A percentile compares a stretch with the other conserved stretches of the same genome.
phyloP scores from a whole-genome alignment of 768 basidiomycete species.

The Termitomyces sp. region DNA sequence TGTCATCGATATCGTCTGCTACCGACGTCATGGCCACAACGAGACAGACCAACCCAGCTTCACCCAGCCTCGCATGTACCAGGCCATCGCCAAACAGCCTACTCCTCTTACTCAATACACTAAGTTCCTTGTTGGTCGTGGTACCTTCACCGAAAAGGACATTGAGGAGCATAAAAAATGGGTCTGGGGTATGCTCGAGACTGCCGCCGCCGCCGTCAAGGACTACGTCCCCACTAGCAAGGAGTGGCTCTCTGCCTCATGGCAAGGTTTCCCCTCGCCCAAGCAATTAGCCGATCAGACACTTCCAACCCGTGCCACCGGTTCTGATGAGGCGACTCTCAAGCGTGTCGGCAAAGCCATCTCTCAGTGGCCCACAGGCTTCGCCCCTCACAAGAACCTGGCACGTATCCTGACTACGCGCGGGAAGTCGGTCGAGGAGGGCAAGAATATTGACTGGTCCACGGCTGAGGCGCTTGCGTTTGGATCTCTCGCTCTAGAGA shows the following conservation, averaged over 20 bases:
- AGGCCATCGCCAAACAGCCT: constrained; percentile 91
- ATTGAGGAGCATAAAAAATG: constrained; percentile 98
- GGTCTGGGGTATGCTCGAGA: constrained; percentile 99
- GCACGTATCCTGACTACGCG: constrained; percentile 85
- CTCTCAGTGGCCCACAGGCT: constrained; percentile 79
- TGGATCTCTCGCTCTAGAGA: constrained; percentile 88
- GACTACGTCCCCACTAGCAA: constrained; percentile 93
- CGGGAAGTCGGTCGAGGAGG: constrained; percentile 90
- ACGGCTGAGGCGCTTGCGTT: constrained; percentile 98
- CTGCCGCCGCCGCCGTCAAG: constrained; percentile 87
- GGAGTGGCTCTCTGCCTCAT: constrained; percentile 97
- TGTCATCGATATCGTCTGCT: constrained; percentile 97
- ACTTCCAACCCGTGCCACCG: constrained; percentile 88
- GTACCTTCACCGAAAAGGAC: constrained; percentile 92
- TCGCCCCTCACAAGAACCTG: constrained; percentile 88
- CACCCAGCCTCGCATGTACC: constrained; percentile 98
- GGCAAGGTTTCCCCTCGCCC: constrained; percentile 98
- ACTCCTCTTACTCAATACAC: constrained; percentile 90
- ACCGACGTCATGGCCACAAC: constrained; percentile 98
- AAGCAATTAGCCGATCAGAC: constrained; percentile 91
- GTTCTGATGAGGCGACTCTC: constrained; percentile 69
- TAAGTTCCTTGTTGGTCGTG: constrained; percentile 83
- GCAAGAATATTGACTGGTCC: constrained; percentile 92
- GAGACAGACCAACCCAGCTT: constrained; percentile 99
- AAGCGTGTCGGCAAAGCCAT: constrained; percentile 84